Conservation (phyloP, 768 basidiomycete genomes). For the Serendipita vermifera region DNA sequence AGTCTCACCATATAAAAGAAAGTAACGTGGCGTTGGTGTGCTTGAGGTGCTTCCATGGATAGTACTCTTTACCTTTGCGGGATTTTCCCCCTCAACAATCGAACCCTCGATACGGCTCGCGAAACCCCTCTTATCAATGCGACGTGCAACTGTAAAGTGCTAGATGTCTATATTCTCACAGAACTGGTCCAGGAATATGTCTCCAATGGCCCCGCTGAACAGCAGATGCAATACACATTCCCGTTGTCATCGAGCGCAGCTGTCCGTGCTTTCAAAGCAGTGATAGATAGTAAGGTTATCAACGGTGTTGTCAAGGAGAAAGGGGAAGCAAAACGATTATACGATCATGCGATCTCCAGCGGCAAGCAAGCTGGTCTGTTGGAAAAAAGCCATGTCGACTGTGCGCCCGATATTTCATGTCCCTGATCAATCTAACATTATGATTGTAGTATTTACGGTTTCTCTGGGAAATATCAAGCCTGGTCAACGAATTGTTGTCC, state of each 20-base stretch:
- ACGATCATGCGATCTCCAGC: background rate
- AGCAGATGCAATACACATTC: background rate
- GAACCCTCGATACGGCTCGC: too few relatives aligned
- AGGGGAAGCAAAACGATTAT: background rate
- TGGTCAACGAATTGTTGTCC: background rate
- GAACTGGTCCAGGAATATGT: background rate
- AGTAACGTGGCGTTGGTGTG: too few relatives aligned
- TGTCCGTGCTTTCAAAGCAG: conserved; percentile 2
- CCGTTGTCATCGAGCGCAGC: conserved; percentile 7
- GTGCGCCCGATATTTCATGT: background rate
- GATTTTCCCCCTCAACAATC: too few relatives aligned
- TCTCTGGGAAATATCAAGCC: conserved; percentile 9
- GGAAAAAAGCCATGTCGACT: background rate
- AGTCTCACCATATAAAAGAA: too few relatives aligned
- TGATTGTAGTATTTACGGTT: background rate
- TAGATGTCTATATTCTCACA: background rate
- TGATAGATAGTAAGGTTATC: background rate
- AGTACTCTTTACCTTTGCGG: too few relatives aligned
- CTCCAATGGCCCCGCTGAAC: background rate
- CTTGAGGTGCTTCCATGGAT: too few relatives aligned
- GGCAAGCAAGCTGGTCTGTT: conserved; percentile 3
- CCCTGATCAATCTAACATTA: background rate
- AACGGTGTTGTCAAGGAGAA: conserved; percentile 8
- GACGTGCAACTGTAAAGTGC: background rate
- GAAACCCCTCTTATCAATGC: background rate